phyloP scores from a whole-genome alignment of 352 stramenopile species.

The Pythium catenulatum region DNA sequence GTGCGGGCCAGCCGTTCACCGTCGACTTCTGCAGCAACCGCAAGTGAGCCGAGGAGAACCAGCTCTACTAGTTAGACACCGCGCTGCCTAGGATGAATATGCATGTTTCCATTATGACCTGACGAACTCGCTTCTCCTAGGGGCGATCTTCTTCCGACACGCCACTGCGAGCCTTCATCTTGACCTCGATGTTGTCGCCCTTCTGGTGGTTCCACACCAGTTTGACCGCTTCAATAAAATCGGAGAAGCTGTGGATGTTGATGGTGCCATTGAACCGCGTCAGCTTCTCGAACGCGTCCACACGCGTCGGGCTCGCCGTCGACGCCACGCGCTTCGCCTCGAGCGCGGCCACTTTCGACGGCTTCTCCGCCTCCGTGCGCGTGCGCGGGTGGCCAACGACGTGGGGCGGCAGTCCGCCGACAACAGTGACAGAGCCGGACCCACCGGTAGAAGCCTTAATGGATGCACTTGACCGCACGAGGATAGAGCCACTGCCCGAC shows the following conservation, averaged over 20 bases:
- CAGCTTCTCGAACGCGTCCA: slow-evolving; percentile 38
- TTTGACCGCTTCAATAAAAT: slow-evolving; percentile 11
- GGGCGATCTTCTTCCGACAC: too few relatives aligned
- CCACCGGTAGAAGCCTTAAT: slow-evolving; percentile 27
- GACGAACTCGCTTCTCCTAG: too few relatives aligned
- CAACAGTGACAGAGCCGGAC: slow-evolving; percentile 38
- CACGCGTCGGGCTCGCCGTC: neutral
- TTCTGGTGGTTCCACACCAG: slow-evolving; percentile 18
- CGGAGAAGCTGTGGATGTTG: slow-evolving; percentile 38
- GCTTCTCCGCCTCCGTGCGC: slow-evolving; percentile 5
- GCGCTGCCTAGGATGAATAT: too few relatives aligned
- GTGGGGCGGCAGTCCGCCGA: slow-evolving; percentile 31
- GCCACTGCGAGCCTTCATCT: neutral
- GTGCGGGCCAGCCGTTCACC: slow-evolving; percentile 59
- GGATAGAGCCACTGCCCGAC: slow-evolving; percentile 46
- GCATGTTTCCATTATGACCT: too few relatives aligned
- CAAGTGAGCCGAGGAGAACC: too few relatives aligned
- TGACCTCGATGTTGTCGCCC: slow-evolving; percentile 3
- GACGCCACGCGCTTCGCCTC: neutral
- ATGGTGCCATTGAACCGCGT: slow-evolving; percentile 13
- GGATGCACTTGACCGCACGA: slow-evolving; percentile 29
- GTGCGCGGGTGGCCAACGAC: neutral
- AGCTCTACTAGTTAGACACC: too few relatives aligned
- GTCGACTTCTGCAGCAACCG: slow-evolving; percentile 44
- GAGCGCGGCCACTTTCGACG: slow-evolving; percentile 19